phyloP scores from a whole-genome alignment of 2,329 filamentous ascomycete species.

The Teratosphaeria epicoccoides region DNA sequence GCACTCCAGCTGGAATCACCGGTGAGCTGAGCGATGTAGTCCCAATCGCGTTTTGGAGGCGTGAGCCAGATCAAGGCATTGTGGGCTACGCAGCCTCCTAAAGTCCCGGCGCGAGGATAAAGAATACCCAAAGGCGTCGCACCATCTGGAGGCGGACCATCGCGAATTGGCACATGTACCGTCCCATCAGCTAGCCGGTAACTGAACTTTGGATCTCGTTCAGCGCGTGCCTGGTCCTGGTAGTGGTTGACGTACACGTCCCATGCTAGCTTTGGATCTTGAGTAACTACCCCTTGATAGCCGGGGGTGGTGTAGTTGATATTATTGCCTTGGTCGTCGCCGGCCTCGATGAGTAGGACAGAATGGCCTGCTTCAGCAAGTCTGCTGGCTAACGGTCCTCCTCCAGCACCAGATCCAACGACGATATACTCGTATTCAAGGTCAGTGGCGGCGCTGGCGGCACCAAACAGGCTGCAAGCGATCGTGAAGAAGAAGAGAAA shows the following conservation, averaged over 20 bases:
- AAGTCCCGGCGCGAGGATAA: conserved; percentile 46
- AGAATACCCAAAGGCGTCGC: conserved; percentile 38
- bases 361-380: conserved; percentile 48
- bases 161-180: conserved; percentile 34
- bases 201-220: conserved; percentile 47
- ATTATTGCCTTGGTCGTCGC: conserved; percentile 45
- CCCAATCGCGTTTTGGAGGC: conserved; percentile 48
- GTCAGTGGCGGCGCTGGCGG: background rate
- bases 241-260: conserved; percentile 53
- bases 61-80: conserved; percentile 50
- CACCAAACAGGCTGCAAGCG: background rate
- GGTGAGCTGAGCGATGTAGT: conserved; percentile 46
- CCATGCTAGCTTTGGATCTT: conserved; percentile 48
- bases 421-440: background rate
- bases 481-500: background rate
- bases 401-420: conserved; percentile 40
- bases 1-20: conserved; percentile 50
- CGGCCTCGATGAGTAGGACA: conserved; percentile 50
- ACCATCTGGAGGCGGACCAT: conserved; percentile 39
- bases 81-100: conserved; percentile 50
- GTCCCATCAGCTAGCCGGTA: conserved; percentile 42
- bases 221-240: conserved; percentile 40
- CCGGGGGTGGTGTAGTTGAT: conserved; percentile 45
- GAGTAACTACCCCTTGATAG: conserved; percentile 42
- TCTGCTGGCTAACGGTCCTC: conserved; percentile 46